A percentile compares a stretch with the other conserved stretches of the same genome.
Evolutionary conservation across 441 rosid genomes (phyloP).

Genomic region (Syzygium syzygioides): DNA sequence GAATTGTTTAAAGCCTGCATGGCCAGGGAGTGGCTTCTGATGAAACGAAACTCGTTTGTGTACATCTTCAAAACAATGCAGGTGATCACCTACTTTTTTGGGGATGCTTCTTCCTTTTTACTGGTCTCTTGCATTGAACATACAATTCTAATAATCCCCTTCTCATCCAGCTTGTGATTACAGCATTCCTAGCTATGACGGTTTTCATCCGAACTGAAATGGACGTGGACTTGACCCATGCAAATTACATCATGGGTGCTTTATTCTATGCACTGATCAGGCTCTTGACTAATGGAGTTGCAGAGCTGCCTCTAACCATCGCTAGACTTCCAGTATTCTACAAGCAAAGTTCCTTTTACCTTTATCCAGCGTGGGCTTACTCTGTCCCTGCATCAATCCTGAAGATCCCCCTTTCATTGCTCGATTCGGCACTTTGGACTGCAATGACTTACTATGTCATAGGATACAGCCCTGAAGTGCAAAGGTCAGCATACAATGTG

Average conservation of each 20-base stretch:
- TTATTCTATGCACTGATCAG: constrained; percentile 43
- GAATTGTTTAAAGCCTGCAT: constrained; percentile 52
- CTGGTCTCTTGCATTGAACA: neutral
- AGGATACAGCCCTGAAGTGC: constrained; percentile 25
- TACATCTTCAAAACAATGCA: constrained; percentile 40
- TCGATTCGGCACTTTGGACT: constrained; percentile 57
- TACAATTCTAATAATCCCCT: neutral
- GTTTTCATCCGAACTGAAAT: constrained; percentile 36
- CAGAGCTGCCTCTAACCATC: constrained; percentile 49
- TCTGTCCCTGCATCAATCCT: constrained; percentile 42
- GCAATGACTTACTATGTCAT: constrained; percentile 57
- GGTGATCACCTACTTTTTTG: constrained; percentile 4
- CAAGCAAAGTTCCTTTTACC: constrained; percentile 47
- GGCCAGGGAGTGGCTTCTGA: constrained; percentile 50
- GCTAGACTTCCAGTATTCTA: constrained; percentile 44
- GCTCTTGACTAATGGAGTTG: constrained; percentile 44
- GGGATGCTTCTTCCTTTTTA: neutral
- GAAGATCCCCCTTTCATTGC: constrained; percentile 54
- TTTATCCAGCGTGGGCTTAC: constrained; percentile 72
- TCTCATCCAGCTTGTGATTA: constrained; percentile 24
- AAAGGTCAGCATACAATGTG: neutral
- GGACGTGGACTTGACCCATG: constrained; percentile 27
- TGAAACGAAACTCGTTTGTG: constrained; percentile 42
- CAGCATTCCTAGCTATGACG: constrained; percentile 49
- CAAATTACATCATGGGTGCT: constrained; percentile 51